phyloP scores from a whole-genome alignment of 305 asterid species.

The Fraxinus baroniana region DNA sequence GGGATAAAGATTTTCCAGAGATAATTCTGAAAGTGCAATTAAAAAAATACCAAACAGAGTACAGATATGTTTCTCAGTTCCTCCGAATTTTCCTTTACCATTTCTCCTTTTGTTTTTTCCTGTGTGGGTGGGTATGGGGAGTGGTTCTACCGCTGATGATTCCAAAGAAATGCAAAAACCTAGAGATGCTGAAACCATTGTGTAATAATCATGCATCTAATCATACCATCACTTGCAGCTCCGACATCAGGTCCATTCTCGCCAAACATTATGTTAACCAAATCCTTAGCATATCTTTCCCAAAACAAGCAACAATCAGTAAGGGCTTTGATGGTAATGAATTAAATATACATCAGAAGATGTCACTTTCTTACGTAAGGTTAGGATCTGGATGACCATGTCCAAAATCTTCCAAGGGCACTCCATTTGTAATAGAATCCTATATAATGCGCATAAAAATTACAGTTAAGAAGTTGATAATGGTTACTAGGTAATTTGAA shows the following conservation, averaged over 20 bases:
- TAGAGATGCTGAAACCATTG: not conserved
- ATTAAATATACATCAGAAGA: slow-evolving; percentile 13
- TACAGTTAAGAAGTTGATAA: slow-evolving; percentile 1
- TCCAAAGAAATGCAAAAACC: not conserved
- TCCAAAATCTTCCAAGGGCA: slow-evolving; percentile 94
- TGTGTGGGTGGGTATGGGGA: not conserved
- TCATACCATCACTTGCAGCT: slow-evolving; percentile 97
- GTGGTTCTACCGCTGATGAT: not conserved
- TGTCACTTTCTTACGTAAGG: slow-evolving; percentile 68
- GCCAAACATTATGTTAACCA: slow-evolving; percentile 76
- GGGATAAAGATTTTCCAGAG: not conserved
- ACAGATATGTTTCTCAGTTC: not conserved
- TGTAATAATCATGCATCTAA: slow-evolving; percentile 19
- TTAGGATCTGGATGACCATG: slow-evolving; percentile 99
- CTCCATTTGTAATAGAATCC: slow-evolving; percentile 81
- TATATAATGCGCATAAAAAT: slow-evolving; percentile 26
- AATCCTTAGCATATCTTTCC: slow-evolving; percentile 85
- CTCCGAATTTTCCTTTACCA: not conserved
- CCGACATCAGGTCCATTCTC: slow-evolving; percentile 92
- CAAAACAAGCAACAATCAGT: slow-evolving; percentile 31
- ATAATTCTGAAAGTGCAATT: not conserved
- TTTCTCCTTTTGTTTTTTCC: slow-evolving; percentile 3
- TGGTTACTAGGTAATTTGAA: not conserved
- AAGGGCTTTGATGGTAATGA: slow-evolving; percentile 14
- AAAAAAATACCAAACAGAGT: not conserved